Percentiles rank a stretch among this genome's conserved stretches.
These are phyloP conservation scores for Phytopythium ostracodes DNA, from an alignment of 352 stramenopile species.

Conservation along the genomic window DNA sequence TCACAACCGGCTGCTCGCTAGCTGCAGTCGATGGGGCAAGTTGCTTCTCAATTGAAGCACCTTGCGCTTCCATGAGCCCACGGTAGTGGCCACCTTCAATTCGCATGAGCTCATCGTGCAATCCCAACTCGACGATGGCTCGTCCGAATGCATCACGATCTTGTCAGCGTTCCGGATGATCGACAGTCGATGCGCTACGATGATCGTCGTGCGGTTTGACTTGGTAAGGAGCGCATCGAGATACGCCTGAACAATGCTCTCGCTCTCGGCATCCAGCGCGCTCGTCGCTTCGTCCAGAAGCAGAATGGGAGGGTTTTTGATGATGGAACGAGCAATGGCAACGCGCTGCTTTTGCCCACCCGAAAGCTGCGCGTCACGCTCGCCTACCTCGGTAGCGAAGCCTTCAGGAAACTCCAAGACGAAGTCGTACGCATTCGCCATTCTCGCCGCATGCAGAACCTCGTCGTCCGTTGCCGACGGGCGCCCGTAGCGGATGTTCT, in stretches of 20 bases:
- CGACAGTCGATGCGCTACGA: constrained; percentile 88
- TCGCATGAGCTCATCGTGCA: constrained; percentile 87
- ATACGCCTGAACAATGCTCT: constrained; percentile 56
- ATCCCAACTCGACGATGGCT: constrained; percentile 87
- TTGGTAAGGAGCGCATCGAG: constrained; percentile 29
- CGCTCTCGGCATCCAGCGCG: constrained; percentile 47
- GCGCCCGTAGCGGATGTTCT: constrained; percentile 74
- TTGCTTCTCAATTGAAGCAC: constrained; percentile 4
- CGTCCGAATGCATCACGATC: neutral
- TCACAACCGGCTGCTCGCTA: neutral
- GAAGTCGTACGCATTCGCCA: constrained; percentile 90
- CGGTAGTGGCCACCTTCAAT: constrained; percentile 40
- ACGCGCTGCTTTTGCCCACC: constrained; percentile 93
- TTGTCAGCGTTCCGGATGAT: constrained; percentile 75
- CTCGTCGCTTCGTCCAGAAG: constrained; percentile 46
- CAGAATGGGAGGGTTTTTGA: constrained; percentile 74
- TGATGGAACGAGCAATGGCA: constrained; percentile 83
- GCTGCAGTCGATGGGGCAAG: neutral
- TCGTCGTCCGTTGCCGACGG: constrained; percentile 43
- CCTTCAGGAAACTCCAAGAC: constrained; percentile 85
- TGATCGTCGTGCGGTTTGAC: constrained; percentile 54
- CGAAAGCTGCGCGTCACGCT: constrained; percentile 79
- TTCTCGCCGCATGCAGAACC: constrained; percentile 55
- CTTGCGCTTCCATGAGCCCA: constrained; percentile 34
- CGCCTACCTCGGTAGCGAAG: constrained; percentile 88